Conservation (phyloP, 192 early-diverging fungal species). For the Coemansia sp. region DNA sequence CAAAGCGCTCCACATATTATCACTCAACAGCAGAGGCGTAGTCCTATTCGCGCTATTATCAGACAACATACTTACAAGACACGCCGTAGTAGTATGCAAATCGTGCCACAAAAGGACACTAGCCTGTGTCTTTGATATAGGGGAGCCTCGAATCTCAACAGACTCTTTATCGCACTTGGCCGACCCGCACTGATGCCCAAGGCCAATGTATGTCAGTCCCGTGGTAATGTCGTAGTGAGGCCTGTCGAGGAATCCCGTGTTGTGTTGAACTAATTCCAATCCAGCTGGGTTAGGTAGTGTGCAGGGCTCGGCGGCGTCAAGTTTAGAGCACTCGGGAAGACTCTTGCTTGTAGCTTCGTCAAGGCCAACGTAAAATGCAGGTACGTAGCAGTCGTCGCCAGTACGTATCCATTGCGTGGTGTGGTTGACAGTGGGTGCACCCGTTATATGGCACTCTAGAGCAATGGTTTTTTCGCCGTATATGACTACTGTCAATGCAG, state of each 20-base stretch:
- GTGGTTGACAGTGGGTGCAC: background rate
- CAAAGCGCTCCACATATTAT: conserved; percentile 46
- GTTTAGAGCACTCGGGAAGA: background rate
- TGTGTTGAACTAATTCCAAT: conserved; percentile 17
- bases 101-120: conserved; percentile 17
- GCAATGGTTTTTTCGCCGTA: conserved; percentile 9
- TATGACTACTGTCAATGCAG: conserved; percentile 5
- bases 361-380: background rate
- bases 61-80: conserved; percentile 18
- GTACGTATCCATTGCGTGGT: conserved; percentile 22
- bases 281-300: conserved; percentile 5
- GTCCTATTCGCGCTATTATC: background rate
- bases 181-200: conserved; percentile 30
- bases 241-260: conserved; percentile 15
- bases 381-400: conserved; percentile 20
- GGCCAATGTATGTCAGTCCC: conserved; percentile 31
- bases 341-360: background rate
- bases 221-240: conserved; percentile 16
- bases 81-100: conserved; percentile 4
- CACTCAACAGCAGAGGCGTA: background rate
- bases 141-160: background rate
- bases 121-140: background rate
- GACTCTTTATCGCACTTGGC: conserved; percentile 14
- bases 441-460: conserved; percentile 20
- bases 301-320: conserved; percentile 6